Evolutionary conservation across 73 alveolate species (phyloP).

Genomic region (Paramecium pentaurelia): DNA sequence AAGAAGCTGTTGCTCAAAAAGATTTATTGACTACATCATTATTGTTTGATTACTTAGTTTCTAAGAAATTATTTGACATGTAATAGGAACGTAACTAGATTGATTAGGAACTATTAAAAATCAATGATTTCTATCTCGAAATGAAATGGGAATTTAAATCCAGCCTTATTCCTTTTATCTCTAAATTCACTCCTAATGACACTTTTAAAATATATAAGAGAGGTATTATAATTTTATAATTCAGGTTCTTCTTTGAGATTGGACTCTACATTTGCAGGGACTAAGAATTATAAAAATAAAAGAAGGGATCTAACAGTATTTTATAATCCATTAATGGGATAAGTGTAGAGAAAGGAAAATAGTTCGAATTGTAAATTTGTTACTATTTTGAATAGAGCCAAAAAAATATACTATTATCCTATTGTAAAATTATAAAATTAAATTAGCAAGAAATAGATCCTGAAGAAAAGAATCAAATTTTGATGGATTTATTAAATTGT

Average conservation of each 20-base stretch:
- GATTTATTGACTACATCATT: conserved; percentile 73
- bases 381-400: conserved; percentile 65
- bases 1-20: conserved; percentile 76
- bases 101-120: conserved; percentile 41
- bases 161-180: conserved; percentile 76
- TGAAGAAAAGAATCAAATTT: conserved; percentile 81
- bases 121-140: conserved; percentile 85
- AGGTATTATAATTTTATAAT: conserved; percentile 47
- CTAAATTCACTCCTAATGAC: conserved; percentile 83
- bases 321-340: conserved; percentile 63
- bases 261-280: conserved; percentile 83
- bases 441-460: conserved; percentile 75
- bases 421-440: conserved; percentile 39
- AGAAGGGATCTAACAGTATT: conserved; percentile 78
- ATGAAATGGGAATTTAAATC: conserved; percentile 86
- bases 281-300: conserved; percentile 68
- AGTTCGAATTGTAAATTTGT: conserved; percentile 65
- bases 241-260: conserved; percentile 76
- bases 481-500: conserved; percentile 79
- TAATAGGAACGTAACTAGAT: conserved; percentile 53
- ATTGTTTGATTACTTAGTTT: conserved; percentile 71
- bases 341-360: conserved; percentile 47
- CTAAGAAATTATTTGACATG: conserved; percentile 65
- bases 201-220: conserved; percentile 81
- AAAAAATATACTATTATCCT: conserved; percentile 73